Conservation (phyloP, 805 yeast species). For the Kuraishia floccosa region DNA sequence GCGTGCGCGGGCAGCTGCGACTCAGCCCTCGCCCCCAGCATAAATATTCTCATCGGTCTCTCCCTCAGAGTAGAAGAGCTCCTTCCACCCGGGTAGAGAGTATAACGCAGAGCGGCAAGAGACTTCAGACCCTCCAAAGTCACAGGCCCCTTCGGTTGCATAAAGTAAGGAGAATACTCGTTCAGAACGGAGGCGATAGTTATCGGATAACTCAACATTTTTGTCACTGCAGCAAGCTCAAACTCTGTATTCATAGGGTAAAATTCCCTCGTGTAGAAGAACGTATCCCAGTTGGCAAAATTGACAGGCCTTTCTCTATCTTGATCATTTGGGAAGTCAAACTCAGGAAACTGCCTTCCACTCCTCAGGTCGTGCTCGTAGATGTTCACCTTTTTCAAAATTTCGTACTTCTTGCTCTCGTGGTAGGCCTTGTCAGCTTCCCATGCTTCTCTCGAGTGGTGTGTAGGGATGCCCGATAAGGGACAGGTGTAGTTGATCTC, state of each 20-base stretch:
- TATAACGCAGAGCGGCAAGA: constrained; percentile 83
- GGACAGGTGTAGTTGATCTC: constrained; percentile 87
- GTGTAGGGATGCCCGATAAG: constrained; percentile 91
- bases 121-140: constrained; percentile 91
- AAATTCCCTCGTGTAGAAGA: constrained; percentile 84
- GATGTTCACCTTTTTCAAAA: constrained; percentile 76
- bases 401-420: constrained; percentile 49
- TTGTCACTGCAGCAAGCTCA: constrained; percentile 90
- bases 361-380: constrained; percentile 93
- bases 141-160: constrained; percentile 78
- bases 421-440: constrained; percentile 69
- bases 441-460: constrained; percentile 87
- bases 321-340: constrained; percentile 80
- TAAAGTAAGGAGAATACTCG: constrained; percentile 73
- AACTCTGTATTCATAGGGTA: constrained; percentile 96
- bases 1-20: constrained; percentile 88
- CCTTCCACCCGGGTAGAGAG: constrained; percentile 66
- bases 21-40: constrained; percentile 88
- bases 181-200: constrained; percentile 81
- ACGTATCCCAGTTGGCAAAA: constrained; percentile 84
- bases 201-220: constrained; percentile 85
- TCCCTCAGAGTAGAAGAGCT: constrained; percentile 60
- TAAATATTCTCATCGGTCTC: constrained; percentile 81
- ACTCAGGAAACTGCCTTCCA: constrained; percentile 91
- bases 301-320: constrained; percentile 67